Evolutionary conservation across 176 grass and related monocot species (phyloP).

Genomic region (Bromus sterilis): DNA sequence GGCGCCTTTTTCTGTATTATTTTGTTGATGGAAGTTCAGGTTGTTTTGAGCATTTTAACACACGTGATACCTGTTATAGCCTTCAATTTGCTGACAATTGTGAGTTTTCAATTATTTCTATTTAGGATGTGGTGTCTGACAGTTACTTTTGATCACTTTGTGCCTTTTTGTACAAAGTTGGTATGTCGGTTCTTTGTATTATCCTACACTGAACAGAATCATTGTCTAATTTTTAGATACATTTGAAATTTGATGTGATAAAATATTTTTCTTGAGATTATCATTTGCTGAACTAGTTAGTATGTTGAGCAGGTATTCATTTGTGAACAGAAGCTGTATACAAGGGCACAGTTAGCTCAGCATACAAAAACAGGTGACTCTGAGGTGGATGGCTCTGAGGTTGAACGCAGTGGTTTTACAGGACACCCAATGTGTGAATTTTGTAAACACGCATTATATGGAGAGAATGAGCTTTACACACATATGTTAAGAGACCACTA

Average conservation of each 20-base stretch:
- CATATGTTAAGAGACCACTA: constrained; percentile 81
- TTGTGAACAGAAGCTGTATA: constrained; percentile 95
- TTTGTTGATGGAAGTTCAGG: constrained; percentile 1
- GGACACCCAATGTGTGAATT: constrained; percentile 83
- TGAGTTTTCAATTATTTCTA: background rate
- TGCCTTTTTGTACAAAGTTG: background rate
- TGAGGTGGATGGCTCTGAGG: constrained; percentile 93
- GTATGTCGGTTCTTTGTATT: background rate
- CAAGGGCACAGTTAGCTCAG: constrained; percentile 60
- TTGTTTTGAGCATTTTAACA: background rate
- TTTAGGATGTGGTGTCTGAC: background rate
- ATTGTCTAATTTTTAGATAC: background rate
- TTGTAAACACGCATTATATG: constrained; percentile 76
- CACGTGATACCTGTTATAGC: background rate
- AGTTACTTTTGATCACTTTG: background rate
- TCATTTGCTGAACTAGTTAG: background rate
- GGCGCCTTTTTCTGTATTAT: background rate
- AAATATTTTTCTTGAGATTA: background rate
- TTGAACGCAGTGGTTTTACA: constrained; percentile 77
- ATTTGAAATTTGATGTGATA: background rate
- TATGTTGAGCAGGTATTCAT: constrained; percentile 53
- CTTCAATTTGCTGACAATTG: background rate
- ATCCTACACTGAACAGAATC: background rate
- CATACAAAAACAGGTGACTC: constrained; percentile 82
- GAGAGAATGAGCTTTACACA: constrained; percentile 85